Evolutionary conservation across 495 filamentous ascomycete species (phyloP).

Genomic region (Penicillium nucicola): DNA sequence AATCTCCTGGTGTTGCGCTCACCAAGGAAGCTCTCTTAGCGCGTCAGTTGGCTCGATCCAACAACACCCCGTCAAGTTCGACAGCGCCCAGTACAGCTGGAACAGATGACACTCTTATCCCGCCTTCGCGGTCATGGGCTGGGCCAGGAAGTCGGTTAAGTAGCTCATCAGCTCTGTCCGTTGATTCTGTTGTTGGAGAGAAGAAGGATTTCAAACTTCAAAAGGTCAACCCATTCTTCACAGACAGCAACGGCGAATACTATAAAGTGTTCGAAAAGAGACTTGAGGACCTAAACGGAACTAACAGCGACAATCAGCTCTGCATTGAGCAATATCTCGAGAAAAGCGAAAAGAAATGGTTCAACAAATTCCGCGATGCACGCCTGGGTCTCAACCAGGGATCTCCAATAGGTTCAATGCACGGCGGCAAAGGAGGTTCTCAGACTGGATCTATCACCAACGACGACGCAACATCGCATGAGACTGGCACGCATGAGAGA

Average conservation of each 20-base stretch:
- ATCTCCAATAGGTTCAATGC: constrained; percentile 43
- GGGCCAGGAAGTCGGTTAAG: constrained; percentile 39
- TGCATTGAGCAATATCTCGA: constrained; percentile 67
- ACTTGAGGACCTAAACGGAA: constrained; percentile 54
- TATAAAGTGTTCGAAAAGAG: constrained; percentile 58
- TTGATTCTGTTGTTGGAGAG: constrained; percentile 57
- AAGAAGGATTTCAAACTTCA: constrained; percentile 63
- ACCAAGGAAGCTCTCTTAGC: constrained; percentile 19
- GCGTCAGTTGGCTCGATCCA: constrained; percentile 17
- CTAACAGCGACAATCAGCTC: constrained; percentile 55
- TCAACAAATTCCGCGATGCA: constrained; percentile 58
- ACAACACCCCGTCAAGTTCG: constrained; percentile 16
- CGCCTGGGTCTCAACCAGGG: constrained; percentile 45
- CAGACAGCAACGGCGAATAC: constrained; percentile 62
- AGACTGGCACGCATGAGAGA: constrained; percentile 28
- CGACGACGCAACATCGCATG: constrained; percentile 36
- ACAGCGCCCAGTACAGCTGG: constrained; percentile 38
- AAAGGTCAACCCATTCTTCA: constrained; percentile 70
- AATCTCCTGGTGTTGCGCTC: constrained; percentile 9
- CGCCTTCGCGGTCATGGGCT: constrained; percentile 29
- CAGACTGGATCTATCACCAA: constrained; percentile 36
- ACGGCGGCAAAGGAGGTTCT: constrained; percentile 32
- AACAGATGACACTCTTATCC: constrained; percentile 38
- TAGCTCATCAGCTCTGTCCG: constrained; percentile 45
- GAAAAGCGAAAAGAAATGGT: constrained; percentile 71